phyloP scores from a whole-genome alignment of 2,329 filamentous ascomycete genomes.

The Colletotrichum tanaceti region DNA sequence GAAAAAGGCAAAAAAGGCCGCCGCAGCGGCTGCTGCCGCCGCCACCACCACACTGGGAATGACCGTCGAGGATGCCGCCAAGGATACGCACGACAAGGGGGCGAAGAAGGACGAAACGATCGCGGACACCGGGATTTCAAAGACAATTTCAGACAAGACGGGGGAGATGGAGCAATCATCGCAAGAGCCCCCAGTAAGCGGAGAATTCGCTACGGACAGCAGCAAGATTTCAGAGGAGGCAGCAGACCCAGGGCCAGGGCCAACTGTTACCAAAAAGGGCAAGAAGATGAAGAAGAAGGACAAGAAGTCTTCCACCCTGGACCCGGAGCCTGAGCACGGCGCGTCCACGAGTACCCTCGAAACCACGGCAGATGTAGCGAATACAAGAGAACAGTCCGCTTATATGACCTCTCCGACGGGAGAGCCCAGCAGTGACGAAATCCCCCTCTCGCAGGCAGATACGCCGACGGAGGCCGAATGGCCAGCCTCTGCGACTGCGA shows the following conservation, averaged over 20 bases:
- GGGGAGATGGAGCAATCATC: slow-evolving; percentile 33
- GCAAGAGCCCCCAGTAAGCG: slow-evolving; percentile 29
- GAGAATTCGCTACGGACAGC: slow-evolving; percentile 36
- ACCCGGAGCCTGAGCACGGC: slow-evolving; percentile 39
- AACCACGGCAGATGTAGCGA: slow-evolving; percentile 40
- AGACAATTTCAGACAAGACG: slow-evolving; percentile 28
- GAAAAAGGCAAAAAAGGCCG: slow-evolving; percentile 43
- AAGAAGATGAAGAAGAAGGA: slow-evolving; percentile 57
- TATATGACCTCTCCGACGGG: slow-evolving; percentile 37
- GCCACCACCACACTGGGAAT: not conserved
- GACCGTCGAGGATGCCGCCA: slow-evolving; percentile 1
- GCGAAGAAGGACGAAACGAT: slow-evolving; percentile 22
- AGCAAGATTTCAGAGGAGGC: slow-evolving; percentile 36
- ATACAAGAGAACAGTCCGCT: slow-evolving; percentile 41
- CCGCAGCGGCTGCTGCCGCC: slow-evolving; percentile 13
- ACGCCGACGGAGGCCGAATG: slow-evolving; percentile 26
- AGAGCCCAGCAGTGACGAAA: slow-evolving; percentile 38
- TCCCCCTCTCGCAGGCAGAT: slow-evolving; percentile 28
- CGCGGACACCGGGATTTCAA: slow-evolving; percentile 19
- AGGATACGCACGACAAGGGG: slow-evolving; percentile 26
- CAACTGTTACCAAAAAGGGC: slow-evolving; percentile 49
- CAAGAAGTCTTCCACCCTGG: slow-evolving; percentile 39
- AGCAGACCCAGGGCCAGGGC: slow-evolving; percentile 42
- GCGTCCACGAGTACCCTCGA: slow-evolving; percentile 36
- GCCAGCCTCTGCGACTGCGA: slow-evolving; percentile 24